Percentiles rank a stretch among this genome's conserved stretches.
Evolutionary conservation across 495 filamentous ascomycete genomes (phyloP).

Genomic region (Immersiella caudata): DNA sequence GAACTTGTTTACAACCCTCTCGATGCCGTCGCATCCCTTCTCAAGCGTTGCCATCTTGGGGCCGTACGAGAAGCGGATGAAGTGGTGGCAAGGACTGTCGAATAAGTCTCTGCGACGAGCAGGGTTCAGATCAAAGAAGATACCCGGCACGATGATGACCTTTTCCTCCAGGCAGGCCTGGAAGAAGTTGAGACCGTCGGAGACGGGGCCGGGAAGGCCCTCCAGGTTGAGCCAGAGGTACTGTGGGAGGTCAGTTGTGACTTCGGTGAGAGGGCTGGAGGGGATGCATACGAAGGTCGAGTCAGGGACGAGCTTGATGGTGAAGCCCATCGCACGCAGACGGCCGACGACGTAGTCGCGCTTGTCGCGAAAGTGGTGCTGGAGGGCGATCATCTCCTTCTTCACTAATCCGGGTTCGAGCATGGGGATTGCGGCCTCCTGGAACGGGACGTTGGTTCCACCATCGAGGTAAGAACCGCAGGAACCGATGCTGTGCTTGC

Average conservation of each 20-base stretch:
- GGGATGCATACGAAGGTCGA: slow-evolving; percentile 65
- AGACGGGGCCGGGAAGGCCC: slow-evolving; percentile 72
- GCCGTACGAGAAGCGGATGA: slow-evolving; percentile 88
- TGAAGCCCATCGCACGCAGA: slow-evolving; percentile 82
- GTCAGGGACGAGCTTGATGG: slow-evolving; percentile 74
- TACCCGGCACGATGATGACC: slow-evolving; percentile 93
- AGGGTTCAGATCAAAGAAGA: slow-evolving; percentile 91
- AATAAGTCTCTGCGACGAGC: slow-evolving; percentile 88
- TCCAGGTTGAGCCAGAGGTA: slow-evolving; percentile 70
- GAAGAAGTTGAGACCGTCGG: slow-evolving; percentile 95
- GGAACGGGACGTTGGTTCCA: slow-evolving; percentile 92
- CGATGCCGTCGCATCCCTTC: slow-evolving; percentile 86
- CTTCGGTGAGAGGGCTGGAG: too few species aligned
- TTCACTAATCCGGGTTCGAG: slow-evolving; percentile 79
- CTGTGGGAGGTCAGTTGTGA: background rate
- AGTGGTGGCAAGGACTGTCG: slow-evolving; percentile 94
- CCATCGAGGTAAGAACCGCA: slow-evolving; percentile 96
- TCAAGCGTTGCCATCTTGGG: slow-evolving; percentile 85
- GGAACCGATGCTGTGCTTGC: slow-evolving; percentile 65
- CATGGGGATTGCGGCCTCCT: slow-evolving; percentile 91
- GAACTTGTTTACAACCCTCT: slow-evolving; percentile 72
- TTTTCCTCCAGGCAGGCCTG: slow-evolving; percentile 88
- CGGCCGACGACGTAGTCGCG: slow-evolving; percentile 83
- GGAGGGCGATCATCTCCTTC: slow-evolving; percentile 87
- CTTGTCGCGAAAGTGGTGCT: slow-evolving; percentile 84